A percentile compares a stretch with the other conserved stretches of the same genome.
These are phyloP conservation scores for Westerdykella aurantiaca DNA, from an alignment of 2,329 filamentous ascomycete species.

Conservation along the genomic window DNA sequence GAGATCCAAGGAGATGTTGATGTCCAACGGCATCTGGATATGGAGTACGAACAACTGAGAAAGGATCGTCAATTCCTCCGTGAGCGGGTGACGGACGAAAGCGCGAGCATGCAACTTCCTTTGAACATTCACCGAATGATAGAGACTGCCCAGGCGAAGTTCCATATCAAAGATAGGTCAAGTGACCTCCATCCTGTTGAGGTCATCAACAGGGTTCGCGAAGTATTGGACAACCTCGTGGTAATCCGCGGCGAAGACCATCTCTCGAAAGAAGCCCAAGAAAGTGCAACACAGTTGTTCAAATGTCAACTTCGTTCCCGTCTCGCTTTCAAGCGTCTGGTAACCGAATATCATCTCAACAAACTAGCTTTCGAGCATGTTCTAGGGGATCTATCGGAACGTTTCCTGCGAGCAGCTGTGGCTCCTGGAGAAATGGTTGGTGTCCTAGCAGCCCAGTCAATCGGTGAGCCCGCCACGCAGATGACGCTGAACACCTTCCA, in stretches of 20 bases:
- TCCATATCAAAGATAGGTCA: slow-evolving; percentile 73
- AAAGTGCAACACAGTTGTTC: slow-evolving; percentile 83
- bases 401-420: slow-evolving; percentile 80
- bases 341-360: slow-evolving; percentile 77
- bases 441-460: slow-evolving; percentile 92
- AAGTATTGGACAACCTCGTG: slow-evolving; percentile 68
- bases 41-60: slow-evolving; percentile 75
- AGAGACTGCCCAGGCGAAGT: slow-evolving; percentile 81
- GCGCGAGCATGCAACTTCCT: slow-evolving; percentile 83
- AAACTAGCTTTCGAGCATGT: slow-evolving; percentile 91
- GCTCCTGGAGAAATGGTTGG: slow-evolving; percentile 98
- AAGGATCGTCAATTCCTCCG: slow-evolving; percentile 73
- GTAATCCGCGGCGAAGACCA: slow-evolving; percentile 80
- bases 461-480: slow-evolving; percentile 95
- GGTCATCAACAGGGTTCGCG: slow-evolving; percentile 72
- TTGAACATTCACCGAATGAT: slow-evolving; percentile 90
- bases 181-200: slow-evolving; percentile 87
- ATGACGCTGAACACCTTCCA: slow-evolving; percentile 99
- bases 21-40: slow-evolving; percentile 78
- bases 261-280: slow-evolving; percentile 79
- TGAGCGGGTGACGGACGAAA: slow-evolving; percentile 63
- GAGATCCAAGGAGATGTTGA: slow-evolving; percentile 84
- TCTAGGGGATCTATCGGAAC: slow-evolving; percentile 80
- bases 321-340: slow-evolving; percentile 87
- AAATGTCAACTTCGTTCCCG: slow-evolving; percentile 86